A percentile compares a stretch with the other conserved stretches of the same genome.
Evolutionary conservation across 75 land plant genomes (phyloP).

Genomic region (Cryptomeria japonica): DNA sequence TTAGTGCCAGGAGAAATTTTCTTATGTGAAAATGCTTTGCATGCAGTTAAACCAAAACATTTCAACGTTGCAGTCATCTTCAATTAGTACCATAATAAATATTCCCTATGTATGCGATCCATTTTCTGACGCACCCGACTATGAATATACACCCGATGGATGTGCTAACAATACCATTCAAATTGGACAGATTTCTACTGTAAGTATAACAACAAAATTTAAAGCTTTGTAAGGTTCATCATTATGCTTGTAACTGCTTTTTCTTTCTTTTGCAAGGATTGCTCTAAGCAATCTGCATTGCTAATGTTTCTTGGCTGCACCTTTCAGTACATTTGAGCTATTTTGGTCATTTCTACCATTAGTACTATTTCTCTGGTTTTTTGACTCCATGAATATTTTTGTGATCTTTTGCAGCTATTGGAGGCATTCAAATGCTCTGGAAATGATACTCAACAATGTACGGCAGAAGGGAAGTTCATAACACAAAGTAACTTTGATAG

Average conservation of each 20-base stretch:
- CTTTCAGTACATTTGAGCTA: too few relatives aligned
- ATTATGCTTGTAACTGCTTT: background rate
- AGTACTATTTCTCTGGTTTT: background rate
- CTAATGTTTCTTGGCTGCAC: too few relatives aligned
- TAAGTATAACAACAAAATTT: constrained; percentile 6
- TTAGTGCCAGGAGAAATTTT: background rate
- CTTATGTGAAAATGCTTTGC: background rate
- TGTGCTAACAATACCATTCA: constrained; percentile 40
- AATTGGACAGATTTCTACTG: constrained; percentile 59
- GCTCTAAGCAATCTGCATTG: background rate
- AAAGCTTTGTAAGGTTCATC: background rate
- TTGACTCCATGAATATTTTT: background rate
- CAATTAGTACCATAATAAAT: constrained; percentile 5
- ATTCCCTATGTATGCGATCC: constrained; percentile 54
- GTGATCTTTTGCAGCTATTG: constrained; percentile 19
- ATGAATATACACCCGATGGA: constrained; percentile 36
- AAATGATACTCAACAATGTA: constrained; percentile 19
- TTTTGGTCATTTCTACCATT: background rate
- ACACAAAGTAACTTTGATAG: constrained; percentile 15
- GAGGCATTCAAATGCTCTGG: constrained; percentile 32
- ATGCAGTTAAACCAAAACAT: constrained; percentile 60
- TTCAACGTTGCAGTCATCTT: constrained; percentile 17
- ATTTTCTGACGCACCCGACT: constrained; percentile 54
- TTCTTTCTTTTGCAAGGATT: background rate
- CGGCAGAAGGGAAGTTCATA: constrained; percentile 26